Evolutionary conservation across 441 rosid species (phyloP), one percentile per base, ranked within the genome.

Genomic region (Populus trichocarpa): DNA sequence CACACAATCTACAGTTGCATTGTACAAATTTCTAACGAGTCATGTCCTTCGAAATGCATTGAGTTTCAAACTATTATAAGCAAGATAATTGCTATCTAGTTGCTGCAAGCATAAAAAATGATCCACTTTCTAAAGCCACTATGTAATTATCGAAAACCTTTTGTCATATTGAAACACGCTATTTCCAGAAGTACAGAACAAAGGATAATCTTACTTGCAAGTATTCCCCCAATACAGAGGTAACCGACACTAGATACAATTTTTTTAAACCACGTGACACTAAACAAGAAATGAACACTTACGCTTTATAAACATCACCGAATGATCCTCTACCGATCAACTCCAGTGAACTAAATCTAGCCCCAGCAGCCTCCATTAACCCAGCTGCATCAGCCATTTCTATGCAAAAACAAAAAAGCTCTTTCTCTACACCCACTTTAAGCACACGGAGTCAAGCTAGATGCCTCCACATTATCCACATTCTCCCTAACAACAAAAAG

Each of bases 251-350:
- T 46, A 4, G 7, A 4, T 46, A 46, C 57, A 46, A 46, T 46
- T 46, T 14, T 46, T 46, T 46, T 13, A 46, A 16, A 46, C 7
- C 57, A 46, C 57, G 18, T 46, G 20, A 46, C 57, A 46, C 57
- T 30, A 50, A 72, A 72, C 73, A 66, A 82, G 72, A 53, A 16
- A 61, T 67, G 33, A 79, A 75, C 18, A 87, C 96, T 87, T 86
- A 96, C 99, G 98, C 99, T 91, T 94, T 96, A 86, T 94, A 96
- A 75, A 96, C 99, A 70, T 96, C 99, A 2, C 99, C 99, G 61
- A 96, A 96, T 3, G 99, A 96, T 78, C 98, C 99, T 89, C 93
- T 89, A 13, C 99, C 98, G 18, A 96, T 96, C 83, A 94, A 88
- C 88, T 94, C 96, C 77, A 88, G 82, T 66, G 92, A 91, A 81